A percentile compares a stretch with the other conserved stretches of the same genome.
These are phyloP conservation scores for Trichoderma gamsii DNA, from an alignment of 495 filamentous ascomycete species.

Conservation along the genomic window DNA sequence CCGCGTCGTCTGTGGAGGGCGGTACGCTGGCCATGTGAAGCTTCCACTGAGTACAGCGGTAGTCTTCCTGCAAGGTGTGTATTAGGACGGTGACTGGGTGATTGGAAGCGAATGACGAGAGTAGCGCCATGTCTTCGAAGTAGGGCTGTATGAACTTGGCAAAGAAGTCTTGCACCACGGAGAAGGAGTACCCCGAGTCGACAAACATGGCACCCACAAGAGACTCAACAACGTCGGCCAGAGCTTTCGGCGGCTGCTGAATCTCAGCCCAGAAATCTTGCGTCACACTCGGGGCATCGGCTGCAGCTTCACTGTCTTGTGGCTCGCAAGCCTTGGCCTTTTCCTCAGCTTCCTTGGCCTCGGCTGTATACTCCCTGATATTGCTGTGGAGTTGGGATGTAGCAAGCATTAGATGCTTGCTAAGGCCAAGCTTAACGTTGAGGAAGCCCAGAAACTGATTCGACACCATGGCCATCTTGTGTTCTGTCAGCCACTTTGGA, in stretches of 20 bases:
- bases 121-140: slow-evolving; percentile 83
- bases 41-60: slow-evolving; percentile 46
- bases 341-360: slow-evolving; percentile 53
- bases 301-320: not conserved
- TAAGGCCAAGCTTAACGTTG: slow-evolving; percentile 68
- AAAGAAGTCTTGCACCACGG: slow-evolving; percentile 71
- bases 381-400: slow-evolving; percentile 52
- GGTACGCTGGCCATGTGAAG: slow-evolving; percentile 30
- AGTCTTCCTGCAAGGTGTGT: slow-evolving; percentile 37
- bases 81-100: slow-evolving; percentile 60
- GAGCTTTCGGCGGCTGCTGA: slow-evolving; percentile 72
- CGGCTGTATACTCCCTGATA: slow-evolving; percentile 63
- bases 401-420: slow-evolving; percentile 64
- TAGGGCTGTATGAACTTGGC: slow-evolving; percentile 61
- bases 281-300: slow-evolving; percentile 32
- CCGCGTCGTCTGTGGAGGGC: slow-evolving; percentile 23
- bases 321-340: slow-evolving; percentile 37
- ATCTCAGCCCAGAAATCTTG: slow-evolving; percentile 73
- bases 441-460: slow-evolving; percentile 90
- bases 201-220: slow-evolving; percentile 90
- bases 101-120: slow-evolving; percentile 82
- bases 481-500: slow-evolving; percentile 96
- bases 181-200: slow-evolving; percentile 77
- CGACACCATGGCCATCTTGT: slow-evolving; percentile 99
- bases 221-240: slow-evolving; percentile 84